A percentile compares a stretch with the other conserved stretches of the same genome.
Conservation (phyloP, 2,329 filamentous ascomycete species). For the Stylonectria norvegica region DNA sequence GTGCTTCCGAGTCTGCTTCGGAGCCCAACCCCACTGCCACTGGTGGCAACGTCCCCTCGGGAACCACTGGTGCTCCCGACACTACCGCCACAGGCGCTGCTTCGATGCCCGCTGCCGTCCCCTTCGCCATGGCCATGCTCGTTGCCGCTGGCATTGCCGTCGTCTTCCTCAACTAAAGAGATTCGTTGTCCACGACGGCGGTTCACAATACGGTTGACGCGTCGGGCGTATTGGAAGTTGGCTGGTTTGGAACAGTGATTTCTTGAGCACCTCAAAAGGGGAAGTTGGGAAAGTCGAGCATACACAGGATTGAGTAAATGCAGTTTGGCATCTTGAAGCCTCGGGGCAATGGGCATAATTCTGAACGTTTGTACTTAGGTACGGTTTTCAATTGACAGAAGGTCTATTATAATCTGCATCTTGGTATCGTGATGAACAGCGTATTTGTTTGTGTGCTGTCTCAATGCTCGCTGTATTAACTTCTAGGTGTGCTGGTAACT, state of each 20-base stretch:
- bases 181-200: not conserved
- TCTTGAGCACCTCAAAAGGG: not conserved
- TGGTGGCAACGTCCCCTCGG: slow-evolving; percentile 14
- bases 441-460: too few relatives aligned
- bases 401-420: too few relatives aligned
- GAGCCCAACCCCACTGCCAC: slow-evolving; percentile 12
- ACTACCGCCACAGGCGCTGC: slow-evolving; percentile 33
- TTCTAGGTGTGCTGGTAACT: too few relatives aligned
- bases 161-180: slow-evolving; percentile 26
- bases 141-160: slow-evolving; percentile 26
- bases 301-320: slow-evolving; percentile 2
- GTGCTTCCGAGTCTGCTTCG: slow-evolving; percentile 11
- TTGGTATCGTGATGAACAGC: too few relatives aligned
- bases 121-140: slow-evolving; percentile 21
- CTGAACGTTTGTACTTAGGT: not conserved
- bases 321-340: not conserved
- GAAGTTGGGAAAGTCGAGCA: slow-evolving; percentile 2
- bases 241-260: slow-evolving; percentile 5
- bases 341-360: not conserved
- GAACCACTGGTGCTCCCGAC: slow-evolving; percentile 25
- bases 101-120: slow-evolving; percentile 17
- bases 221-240: not conserved
- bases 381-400: not conserved
- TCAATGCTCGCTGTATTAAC: too few relatives aligned
- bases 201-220: not conserved